A percentile compares a stretch with the other conserved stretches of the same genome.
These are phyloP conservation scores for Sordaria brevicollis DNA, from an alignment of 495 filamentous ascomycete species.

Conservation along the genomic window DNA sequence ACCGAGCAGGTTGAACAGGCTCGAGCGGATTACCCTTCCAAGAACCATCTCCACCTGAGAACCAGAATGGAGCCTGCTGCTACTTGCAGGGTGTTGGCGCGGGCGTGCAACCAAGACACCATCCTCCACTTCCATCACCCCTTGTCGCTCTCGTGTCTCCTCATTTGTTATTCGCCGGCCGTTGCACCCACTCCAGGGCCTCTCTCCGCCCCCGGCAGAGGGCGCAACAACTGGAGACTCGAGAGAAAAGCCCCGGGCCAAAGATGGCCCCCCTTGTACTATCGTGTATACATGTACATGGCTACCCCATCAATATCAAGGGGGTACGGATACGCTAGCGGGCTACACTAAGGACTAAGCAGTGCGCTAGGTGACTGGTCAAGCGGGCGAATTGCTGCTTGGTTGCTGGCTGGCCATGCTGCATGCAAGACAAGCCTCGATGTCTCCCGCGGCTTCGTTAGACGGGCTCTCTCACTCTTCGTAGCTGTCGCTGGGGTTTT, in stretches of 20 bases:
- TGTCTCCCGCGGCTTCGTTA: not conserved
- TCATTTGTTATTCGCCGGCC: conserved; percentile 9
- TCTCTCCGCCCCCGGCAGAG: conserved; percentile 11
- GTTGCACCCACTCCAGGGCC: conserved; percentile 17
- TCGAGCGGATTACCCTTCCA: not conserved
- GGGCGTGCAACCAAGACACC: not conserved
- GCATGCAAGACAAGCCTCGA: not conserved
- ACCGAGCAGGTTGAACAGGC: not conserved
- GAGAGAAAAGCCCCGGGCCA: not conserved
- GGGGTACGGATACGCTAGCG: not conserved
- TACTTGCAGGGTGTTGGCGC: not conserved
- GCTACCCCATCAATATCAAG: not conserved
- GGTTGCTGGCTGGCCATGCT: not conserved
- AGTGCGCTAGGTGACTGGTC: conserved; percentile 1
- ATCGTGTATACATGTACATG: conserved; percentile 7
- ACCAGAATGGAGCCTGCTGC: not conserved
- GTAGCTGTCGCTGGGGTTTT: conserved; percentile 1
- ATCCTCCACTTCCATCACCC: conserved; percentile 8
- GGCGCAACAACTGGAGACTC: conserved; percentile 2
- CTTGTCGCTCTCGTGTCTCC: conserved; percentile 11
- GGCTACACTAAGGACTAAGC: conserved; percentile 9
- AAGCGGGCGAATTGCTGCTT: not conserved
- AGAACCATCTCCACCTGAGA: not conserved
- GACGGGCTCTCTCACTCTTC: not conserved
- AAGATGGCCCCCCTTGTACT: conserved; percentile 10